Evolutionary conservation across 306 rosid genomes (phyloP).

Genomic region (Delonix regia): DNA sequence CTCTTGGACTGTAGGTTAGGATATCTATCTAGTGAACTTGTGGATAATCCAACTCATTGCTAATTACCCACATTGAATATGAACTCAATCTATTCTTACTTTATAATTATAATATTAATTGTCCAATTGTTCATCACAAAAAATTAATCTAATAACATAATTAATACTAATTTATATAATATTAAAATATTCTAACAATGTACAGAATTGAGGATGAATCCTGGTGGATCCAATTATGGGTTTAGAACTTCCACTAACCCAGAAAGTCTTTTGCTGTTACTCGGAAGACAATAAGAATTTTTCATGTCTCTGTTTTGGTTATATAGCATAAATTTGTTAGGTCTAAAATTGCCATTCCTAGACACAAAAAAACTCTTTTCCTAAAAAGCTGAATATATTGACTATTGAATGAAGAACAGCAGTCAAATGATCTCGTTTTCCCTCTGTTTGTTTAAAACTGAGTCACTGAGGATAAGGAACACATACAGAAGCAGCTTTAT

Average conservation of each 20-base stretch:
- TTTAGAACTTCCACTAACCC: background rate
- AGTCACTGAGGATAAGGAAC: background rate
- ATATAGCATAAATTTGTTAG: background rate
- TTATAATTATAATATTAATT: too few relatives aligned
- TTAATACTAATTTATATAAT: too few relatives aligned
- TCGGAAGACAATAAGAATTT: background rate
- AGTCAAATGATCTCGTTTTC: background rate
- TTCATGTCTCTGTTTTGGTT: background rate
- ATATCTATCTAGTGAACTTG: too few relatives aligned
- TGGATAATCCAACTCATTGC: too few relatives aligned
- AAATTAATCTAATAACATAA: too few relatives aligned
- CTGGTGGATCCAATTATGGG: slow-evolving; percentile 19
- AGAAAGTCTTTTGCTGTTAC: slow-evolving; percentile 1
- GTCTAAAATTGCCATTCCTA: background rate
- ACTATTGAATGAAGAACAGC: background rate
- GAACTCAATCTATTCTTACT: too few relatives aligned
- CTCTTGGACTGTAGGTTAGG: too few relatives aligned
- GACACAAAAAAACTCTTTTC: background rate
- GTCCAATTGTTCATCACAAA: too few relatives aligned
- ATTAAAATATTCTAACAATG: too few relatives aligned
- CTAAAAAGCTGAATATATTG: background rate
- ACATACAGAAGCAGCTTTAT: background rate
- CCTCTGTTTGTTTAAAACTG: background rate
- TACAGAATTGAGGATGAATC: background rate
- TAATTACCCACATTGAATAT: too few relatives aligned